A percentile compares a stretch with the other conserved stretches of the same genome.
These are phyloP conservation scores for Papilionanthe hybrid DNA, from an alignment of 116 monocot genomes.

Conservation along the genomic window DNA sequence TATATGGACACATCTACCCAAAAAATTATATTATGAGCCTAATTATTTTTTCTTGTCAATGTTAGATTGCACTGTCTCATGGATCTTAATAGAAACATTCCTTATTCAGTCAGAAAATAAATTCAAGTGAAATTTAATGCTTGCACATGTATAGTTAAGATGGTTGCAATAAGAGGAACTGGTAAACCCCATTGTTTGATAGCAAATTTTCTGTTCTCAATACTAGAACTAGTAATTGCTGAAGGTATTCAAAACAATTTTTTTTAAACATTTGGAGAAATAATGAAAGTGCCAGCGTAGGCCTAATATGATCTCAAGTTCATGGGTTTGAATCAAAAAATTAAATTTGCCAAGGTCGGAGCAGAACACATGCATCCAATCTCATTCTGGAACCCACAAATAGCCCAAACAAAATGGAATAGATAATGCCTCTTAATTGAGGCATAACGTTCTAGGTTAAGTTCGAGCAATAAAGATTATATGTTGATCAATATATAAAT, in stretches of 20 bases:
- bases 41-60: too few relatives aligned
- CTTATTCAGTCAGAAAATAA: too few relatives aligned
- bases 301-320: neutral
- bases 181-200: neutral
- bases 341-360: neutral
- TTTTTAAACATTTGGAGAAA: neutral
- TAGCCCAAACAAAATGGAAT: neutral
- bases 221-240: neutral
- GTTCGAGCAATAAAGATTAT: neutral
- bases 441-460: neutral
- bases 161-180: neutral
- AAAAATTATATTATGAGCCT: neutral
- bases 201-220: neutral
- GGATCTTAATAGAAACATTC: too few relatives aligned
- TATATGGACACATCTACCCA: neutral
- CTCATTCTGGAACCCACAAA: neutral
- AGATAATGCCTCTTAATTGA: neutral
- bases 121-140: too few relatives aligned
- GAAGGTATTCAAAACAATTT: neutral
- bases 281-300: neutral
- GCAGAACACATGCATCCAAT: neutral
- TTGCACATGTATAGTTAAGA: too few relatives aligned
- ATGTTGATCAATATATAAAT: neutral
- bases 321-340: neutral
- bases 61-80: too few relatives aligned